Evolutionary conservation across 2,329 filamentous ascomycete genomes (phyloP).

Genomic region (Botryotinia globosa): DNA sequence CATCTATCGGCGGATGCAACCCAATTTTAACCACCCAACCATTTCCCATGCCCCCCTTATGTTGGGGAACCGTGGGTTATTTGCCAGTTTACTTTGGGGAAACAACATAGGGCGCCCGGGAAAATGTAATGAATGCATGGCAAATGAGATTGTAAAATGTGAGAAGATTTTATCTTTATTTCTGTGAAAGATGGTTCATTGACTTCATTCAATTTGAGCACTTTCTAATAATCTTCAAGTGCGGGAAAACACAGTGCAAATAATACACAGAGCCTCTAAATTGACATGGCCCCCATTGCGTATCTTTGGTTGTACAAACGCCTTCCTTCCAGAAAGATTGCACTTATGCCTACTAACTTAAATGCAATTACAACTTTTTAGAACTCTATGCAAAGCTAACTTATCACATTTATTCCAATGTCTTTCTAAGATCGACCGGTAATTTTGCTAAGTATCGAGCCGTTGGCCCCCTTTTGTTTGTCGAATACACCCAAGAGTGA

Average conservation of each 20-base stretch:
- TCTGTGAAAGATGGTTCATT: background rate
- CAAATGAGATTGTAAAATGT: constrained; percentile 5
- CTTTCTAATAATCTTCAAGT: constrained; percentile 25
- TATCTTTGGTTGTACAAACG: constrained; percentile 34
- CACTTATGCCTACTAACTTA: constrained; percentile 29
- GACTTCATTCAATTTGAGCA: constrained; percentile 10
- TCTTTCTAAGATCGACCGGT: constrained; percentile 32
- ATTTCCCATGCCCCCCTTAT: constrained; percentile 11
- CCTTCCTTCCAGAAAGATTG: constrained; percentile 28
- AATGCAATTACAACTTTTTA: constrained; percentile 29
- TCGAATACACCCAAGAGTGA: constrained; percentile 83
- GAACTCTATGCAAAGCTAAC: constrained; percentile 35
- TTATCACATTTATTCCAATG: constrained; percentile 14
- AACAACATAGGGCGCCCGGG: background rate
- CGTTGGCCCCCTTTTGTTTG: constrained; percentile 45
- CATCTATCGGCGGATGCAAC: constrained; percentile 22
- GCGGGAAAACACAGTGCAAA: constrained; percentile 28
- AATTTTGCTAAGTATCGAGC: constrained; percentile 39
- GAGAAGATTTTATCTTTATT: background rate
- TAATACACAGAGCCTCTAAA: constrained; percentile 33
- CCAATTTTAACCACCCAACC: constrained; percentile 12
- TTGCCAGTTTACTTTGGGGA: constrained; percentile 4
- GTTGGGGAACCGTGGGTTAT: background rate
- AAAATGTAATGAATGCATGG: background rate
- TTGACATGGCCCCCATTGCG: constrained; percentile 31